phyloP scores from a whole-genome alignment of 371 early-diverging fungal genomes.

The Mortierella sp. region DNA sequence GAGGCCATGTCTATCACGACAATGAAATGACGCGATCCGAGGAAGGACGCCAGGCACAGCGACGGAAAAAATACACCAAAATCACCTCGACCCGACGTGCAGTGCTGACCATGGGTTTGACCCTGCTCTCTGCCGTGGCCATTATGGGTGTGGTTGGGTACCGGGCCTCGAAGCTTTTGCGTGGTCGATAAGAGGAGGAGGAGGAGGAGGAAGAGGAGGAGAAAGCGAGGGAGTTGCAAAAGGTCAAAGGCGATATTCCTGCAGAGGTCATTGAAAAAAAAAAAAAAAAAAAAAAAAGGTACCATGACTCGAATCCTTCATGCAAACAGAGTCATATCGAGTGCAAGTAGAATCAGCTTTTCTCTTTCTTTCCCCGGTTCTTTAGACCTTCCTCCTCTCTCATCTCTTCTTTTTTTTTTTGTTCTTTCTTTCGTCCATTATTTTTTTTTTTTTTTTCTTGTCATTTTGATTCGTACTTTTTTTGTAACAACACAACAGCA shows the following conservation, averaged over 20 bases:
- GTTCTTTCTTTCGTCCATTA: not conserved
- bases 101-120: conserved; percentile 46
- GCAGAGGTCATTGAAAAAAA: too few species aligned
- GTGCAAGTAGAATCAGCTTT: too few species aligned
- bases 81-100: conserved; percentile 48
- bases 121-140: conserved; percentile 41
- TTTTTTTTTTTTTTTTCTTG: not conserved
- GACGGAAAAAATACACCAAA: conserved; percentile 37
- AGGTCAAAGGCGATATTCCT: too few species aligned
- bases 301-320: too few species aligned
- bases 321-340: too few species aligned
- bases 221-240: too few species aligned
- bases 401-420: not conserved
- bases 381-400: not conserved
- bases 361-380: too few species aligned
- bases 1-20: conserved; percentile 19
- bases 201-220: too few species aligned
- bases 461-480: not conserved
- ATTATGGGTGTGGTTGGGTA: conserved; percentile 47
- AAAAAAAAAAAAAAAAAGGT: too few species aligned
- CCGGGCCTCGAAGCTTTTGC: conserved; percentile 35
- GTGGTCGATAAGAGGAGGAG: conserved; percentile 25
- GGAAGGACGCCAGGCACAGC: conserved; percentile 14
- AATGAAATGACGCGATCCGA: conserved; percentile 43
- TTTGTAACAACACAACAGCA: too few species aligned